These are phyloP conservation scores for Phaeotremella skinneri DNA, from an alignment of 768 basidiomycete genomes.

Conservation along the genomic window DNA sequence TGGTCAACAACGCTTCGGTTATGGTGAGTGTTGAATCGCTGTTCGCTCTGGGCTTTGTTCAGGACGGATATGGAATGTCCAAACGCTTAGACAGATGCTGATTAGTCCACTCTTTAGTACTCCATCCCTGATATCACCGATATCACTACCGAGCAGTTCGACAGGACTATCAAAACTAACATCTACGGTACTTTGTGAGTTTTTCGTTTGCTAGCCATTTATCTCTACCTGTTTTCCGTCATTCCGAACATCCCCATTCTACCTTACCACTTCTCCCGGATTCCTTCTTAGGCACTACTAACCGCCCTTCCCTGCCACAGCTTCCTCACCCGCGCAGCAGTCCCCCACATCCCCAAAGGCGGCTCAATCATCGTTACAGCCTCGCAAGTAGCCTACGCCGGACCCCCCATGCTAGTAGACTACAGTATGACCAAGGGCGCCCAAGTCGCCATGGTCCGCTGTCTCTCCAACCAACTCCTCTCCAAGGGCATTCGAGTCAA, in stretches of 20 bases:
- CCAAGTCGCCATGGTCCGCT: constrained; percentile 57
- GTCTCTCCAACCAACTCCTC: constrained; percentile 58
- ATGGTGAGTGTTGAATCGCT: constrained; percentile 42
- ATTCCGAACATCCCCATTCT: constrained; percentile 5
- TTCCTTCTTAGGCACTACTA: neutral
- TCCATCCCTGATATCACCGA: constrained; percentile 52
- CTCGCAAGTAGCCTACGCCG: constrained; percentile 53
- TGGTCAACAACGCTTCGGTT: constrained; percentile 64
- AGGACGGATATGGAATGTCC: neutral
- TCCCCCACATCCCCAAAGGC: constrained; percentile 64
- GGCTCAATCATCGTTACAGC: constrained; percentile 64
- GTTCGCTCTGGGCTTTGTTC: neutral
- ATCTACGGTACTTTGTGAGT: constrained; percentile 60
- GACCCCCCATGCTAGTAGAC: constrained; percentile 54
- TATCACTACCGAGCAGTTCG: constrained; percentile 57
- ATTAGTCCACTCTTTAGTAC: constrained; percentile 57
- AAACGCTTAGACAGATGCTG: constrained; percentile 42
- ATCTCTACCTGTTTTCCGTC: neutral
- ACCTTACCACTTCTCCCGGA: neutral
- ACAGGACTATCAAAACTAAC: constrained; percentile 61
- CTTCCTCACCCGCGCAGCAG: constrained; percentile 58
- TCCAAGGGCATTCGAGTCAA: constrained; percentile 54
- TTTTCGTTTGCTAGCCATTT: too few species aligned
- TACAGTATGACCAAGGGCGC: constrained; percentile 62
- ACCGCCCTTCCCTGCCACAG: neutral